Evolutionary conservation across 495 filamentous ascomycete genomes (phyloP).

Genomic region (Parachaetomium inaequale): DNA sequence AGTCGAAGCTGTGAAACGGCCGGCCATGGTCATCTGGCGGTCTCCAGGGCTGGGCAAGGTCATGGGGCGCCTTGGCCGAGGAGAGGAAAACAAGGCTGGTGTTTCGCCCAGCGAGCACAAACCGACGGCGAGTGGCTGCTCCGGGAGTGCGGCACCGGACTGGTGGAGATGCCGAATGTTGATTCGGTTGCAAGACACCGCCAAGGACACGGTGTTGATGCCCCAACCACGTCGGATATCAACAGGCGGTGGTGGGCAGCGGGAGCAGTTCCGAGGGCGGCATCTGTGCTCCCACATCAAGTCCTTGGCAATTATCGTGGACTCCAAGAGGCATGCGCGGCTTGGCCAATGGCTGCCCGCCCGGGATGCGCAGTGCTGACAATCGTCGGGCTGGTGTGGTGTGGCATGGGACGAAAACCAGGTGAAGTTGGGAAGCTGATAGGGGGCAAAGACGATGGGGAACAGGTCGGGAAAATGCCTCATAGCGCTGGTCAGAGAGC

Average conservation of each 20-base stretch:
- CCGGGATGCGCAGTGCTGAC: slow-evolving; percentile 9
- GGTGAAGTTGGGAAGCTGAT: neutral
- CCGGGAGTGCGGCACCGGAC: neutral
- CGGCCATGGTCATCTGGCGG: slow-evolving; percentile 14
- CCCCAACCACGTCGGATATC: slow-evolving; percentile 14
- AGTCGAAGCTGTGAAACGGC: slow-evolving; percentile 22
- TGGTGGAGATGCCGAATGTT: neutral
- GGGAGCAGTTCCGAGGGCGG: slow-evolving; percentile 12
- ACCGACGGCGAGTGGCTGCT: neutral
- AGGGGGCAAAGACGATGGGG: neutral
- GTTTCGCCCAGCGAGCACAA: neutral
- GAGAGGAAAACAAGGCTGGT: neutral
- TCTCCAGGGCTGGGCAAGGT: neutral
- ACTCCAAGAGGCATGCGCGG: neutral
- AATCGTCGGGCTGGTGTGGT: slow-evolving; percentile 6
- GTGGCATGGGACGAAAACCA: slow-evolving; percentile 7
- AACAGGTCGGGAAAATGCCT: slow-evolving; percentile 19
- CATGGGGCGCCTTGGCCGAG: neutral
- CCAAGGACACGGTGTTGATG: slow-evolving; percentile 5
- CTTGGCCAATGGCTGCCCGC: slow-evolving; percentile 6
- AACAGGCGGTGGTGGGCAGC: slow-evolving; percentile 5
- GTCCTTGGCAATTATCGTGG: slow-evolving; percentile 4
- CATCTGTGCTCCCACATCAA: slow-evolving; percentile 10
- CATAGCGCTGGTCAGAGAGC: slow-evolving; percentile 7
- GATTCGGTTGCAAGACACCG: neutral